These are phyloP conservation scores for Penicillium canariense DNA, from an alignment of 495 filamentous ascomycete species.

Conservation along the genomic window DNA sequence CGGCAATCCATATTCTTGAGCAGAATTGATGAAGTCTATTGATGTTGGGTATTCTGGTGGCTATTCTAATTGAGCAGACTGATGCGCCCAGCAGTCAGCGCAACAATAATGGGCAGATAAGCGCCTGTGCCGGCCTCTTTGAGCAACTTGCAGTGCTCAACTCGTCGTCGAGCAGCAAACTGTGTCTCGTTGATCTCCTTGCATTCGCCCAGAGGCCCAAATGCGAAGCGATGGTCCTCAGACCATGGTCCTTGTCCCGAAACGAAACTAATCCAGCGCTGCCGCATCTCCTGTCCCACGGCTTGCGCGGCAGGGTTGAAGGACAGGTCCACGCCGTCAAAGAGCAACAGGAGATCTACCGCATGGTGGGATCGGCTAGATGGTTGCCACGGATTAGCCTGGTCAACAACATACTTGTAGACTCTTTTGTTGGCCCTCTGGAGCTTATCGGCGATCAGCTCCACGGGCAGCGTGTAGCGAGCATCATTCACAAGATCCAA, in stretches of 20 bases:
- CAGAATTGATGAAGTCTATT: too few relatives aligned
- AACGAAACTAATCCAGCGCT: constrained; percentile 37
- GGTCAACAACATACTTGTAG: constrained; percentile 43
- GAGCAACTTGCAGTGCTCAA: constrained; percentile 26
- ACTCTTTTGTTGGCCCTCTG: constrained; percentile 28
- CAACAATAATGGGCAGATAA: constrained; percentile 36
- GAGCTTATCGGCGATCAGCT: constrained; percentile 32
- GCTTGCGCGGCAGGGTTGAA: constrained; percentile 33
- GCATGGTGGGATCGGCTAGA: constrained; percentile 45
- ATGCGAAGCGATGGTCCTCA: constrained; percentile 28
- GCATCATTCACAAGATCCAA: constrained; percentile 38
- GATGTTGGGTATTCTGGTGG: neutral
- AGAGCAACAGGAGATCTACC: constrained; percentile 44
- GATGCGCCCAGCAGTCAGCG: constrained; percentile 38
- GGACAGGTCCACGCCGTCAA: constrained; percentile 32
- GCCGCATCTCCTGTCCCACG: constrained; percentile 34
- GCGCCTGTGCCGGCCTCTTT: constrained; percentile 29
- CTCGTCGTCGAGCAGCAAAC: constrained; percentile 31
- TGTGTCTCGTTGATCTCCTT: constrained; percentile 33
- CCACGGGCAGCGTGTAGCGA: constrained; percentile 36
- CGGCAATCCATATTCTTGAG: too few relatives aligned
- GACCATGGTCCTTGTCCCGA: constrained; percentile 33
- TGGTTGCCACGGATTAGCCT: constrained; percentile 43
- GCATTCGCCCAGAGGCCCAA: constrained; percentile 36
- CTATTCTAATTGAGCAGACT: constrained; percentile 35